These are phyloP conservation scores for Tulasnella sp. DNA, from an alignment of 768 basidiomycete genomes.

Conservation along the genomic window DNA sequence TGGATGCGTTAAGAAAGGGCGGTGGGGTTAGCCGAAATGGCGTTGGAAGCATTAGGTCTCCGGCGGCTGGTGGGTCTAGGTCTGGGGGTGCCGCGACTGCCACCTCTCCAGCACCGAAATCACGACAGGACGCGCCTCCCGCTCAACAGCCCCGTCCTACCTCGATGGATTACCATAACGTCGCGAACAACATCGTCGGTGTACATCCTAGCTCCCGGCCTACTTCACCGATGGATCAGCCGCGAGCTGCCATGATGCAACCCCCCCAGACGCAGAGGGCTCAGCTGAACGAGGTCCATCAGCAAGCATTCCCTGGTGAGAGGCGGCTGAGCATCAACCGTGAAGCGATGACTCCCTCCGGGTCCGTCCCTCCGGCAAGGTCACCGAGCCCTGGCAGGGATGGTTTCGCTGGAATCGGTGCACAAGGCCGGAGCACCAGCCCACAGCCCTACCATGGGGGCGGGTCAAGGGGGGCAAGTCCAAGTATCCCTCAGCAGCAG, in stretches of 20 bases:
- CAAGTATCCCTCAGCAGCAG: constrained; percentile 27
- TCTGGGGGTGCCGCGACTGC: constrained; percentile 31
- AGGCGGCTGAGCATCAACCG: constrained; percentile 24
- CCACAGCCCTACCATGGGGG: constrained; percentile 24
- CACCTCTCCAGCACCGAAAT: constrained; percentile 19
- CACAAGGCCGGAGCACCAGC: constrained; percentile 43
- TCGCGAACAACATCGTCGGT: constrained; percentile 72
- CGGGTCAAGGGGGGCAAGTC: constrained; percentile 44
- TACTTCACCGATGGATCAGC: constrained; percentile 44
- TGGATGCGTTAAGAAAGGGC: constrained; percentile 26
- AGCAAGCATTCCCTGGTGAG: constrained; percentile 82
- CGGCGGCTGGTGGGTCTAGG: constrained; percentile 21
- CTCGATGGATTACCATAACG: constrained; percentile 55
- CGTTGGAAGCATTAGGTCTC: constrained; percentile 15
- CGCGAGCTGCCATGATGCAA: constrained; percentile 66
- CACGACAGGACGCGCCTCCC: background rate
- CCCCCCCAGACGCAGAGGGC: constrained; percentile 38
- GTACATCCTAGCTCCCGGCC: constrained; percentile 64
- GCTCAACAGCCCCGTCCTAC: constrained; percentile 19
- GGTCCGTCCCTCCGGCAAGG: constrained; percentile 20
- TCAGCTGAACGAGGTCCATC: constrained; percentile 60
- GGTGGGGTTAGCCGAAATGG: constrained; percentile 22
- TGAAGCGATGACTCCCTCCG: constrained; percentile 29
- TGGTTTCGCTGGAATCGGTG: constrained; percentile 76
- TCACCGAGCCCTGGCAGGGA: constrained; percentile 26